Percentiles rank a stretch among this genome's conserved stretches.
phyloP scores from a whole-genome alignment of 176 grass and related monocot species.

The Phoenix roebelenii region DNA sequence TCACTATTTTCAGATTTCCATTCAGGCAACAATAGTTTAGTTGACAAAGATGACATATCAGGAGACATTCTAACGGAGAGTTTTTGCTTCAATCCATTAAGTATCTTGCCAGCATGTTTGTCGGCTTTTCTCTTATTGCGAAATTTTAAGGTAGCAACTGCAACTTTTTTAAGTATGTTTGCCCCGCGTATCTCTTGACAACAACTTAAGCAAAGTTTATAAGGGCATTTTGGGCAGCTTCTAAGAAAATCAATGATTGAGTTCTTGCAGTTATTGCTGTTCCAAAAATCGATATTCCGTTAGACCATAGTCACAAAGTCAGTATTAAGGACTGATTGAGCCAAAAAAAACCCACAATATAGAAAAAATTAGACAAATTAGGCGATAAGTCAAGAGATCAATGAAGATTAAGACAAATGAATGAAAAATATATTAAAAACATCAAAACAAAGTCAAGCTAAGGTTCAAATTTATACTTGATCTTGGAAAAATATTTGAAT shows the following conservation, averaged over 20 bases:
- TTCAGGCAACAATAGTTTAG: slow-evolving; percentile 28
- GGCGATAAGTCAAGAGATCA: no score
- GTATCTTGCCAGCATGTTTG: not conserved
- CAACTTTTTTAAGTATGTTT: slow-evolving; percentile 21
- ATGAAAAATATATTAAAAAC: no score
- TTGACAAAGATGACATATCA: slow-evolving; percentile 17
- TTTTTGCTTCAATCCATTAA: not conserved
- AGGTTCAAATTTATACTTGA: no score
- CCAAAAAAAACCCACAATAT: no score
- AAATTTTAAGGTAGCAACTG: not conserved
- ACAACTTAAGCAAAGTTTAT: slow-evolving; percentile 77
- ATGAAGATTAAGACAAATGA: no score
- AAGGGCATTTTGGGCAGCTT: slow-evolving; percentile 73
- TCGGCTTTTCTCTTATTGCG: not conserved
- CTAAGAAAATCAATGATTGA: slow-evolving; percentile 39
- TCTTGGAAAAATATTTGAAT: no score
- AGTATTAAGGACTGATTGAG: not conserved
- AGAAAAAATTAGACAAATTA: no score
- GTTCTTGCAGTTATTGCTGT: slow-evolving; percentile 71
- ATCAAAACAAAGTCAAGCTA: no score
- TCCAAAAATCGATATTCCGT: slow-evolving; percentile 14
- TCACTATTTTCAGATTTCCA: slow-evolving; percentile 45
- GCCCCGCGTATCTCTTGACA: slow-evolving; percentile 59
- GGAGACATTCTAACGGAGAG: slow-evolving; percentile 3
- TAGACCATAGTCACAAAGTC: not conserved